Evolutionary conservation across 129 eudicot genomes (phyloP), one percentile per base, ranked within the genome.

Genomic region (Centella asiatica): DNA sequence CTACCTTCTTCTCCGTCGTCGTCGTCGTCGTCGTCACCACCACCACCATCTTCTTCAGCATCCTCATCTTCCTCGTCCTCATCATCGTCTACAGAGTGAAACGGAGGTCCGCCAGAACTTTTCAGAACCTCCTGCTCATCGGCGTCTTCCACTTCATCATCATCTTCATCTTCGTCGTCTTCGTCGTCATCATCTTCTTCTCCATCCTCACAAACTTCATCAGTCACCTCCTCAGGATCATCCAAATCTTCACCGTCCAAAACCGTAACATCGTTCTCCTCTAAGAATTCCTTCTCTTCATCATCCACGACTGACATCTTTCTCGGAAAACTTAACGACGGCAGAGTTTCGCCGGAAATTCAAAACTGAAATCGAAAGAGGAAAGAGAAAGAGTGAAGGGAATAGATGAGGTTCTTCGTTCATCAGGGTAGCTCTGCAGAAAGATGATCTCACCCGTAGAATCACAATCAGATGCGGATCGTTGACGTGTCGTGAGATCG

Each of bases 381-480:
- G 73, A 76, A 73, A 76, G 69, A 69, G 50, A 39, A 71, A 40
- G 65, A 4, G 10, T 10, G 47, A 42, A 42, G 47, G 47, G 27
- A 44, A 62, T 31, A 80, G 80, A 77, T 77, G 69, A 70, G 80
- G 73, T 67, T 51, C 52, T 67, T 69, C 75, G 83, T 73, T 67
- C 77, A 64, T 42, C 77, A 58, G 77, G 58, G 86, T 69, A 71
- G 79, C 69, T 47, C 65, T 56, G 62, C 57, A 36, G 51, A 36
- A 14, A 27, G 24, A 40, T 63, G 71, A 81, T 85, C 88, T 75
- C 37, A 57, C 46, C 88, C 94, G 88, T 85, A 70, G 64, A 78
- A 69, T 42, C 17, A 42, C n/a, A 1, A 42, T 11, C n/a, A 42
- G 14, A 62, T 69, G 44, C 3, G 77, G 83, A 85, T 85, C 25